Percentiles rank a stretch among this genome's conserved stretches.
phyloP scores from a whole-genome alignment of 495 filamentous ascomycete species.

The Penicillium simplicissimum region DNA sequence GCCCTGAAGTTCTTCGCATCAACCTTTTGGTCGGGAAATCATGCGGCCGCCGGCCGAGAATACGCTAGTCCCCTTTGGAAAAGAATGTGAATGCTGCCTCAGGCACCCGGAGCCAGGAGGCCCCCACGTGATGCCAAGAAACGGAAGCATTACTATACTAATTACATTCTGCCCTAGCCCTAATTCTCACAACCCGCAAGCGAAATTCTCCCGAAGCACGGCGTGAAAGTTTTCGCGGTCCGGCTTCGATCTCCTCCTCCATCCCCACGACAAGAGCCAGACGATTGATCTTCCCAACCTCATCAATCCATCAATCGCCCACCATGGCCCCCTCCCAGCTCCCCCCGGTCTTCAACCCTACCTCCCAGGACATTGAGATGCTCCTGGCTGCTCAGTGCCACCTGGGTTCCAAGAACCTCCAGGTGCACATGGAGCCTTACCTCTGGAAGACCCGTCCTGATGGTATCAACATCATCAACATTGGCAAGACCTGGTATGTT shows the following conservation, averaged over 20 bases:
- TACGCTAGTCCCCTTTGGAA: constrained; percentile 32
- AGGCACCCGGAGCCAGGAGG: constrained; percentile 6
- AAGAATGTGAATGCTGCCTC: constrained; percentile 7
- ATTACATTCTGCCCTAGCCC: constrained; percentile 37
- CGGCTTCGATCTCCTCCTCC: constrained; percentile 41
- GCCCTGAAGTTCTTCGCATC: constrained; percentile 29
- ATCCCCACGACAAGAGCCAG: constrained; percentile 52
- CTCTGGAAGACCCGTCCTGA: constrained; percentile 98
- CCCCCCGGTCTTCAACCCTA: constrained; percentile 85
- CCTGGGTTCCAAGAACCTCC: constrained; percentile 97
- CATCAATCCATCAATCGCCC: constrained; percentile 58
- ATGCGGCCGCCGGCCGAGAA: constrained; percentile 18
- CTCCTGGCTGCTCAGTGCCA: constrained; percentile 95
- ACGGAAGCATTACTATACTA: constrained; percentile 9
- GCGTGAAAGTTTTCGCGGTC: constrained; percentile 34
- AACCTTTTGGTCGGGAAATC: constrained; percentile 38
- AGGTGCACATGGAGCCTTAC: constrained; percentile 99
- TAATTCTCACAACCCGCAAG: constrained; percentile 46
- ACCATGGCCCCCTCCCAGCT: constrained; percentile 94
- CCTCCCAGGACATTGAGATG: constrained; percentile 94
- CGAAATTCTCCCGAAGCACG: constrained; percentile 41
- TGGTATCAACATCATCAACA: constrained; percentile 97
- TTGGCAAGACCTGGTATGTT: constrained; percentile 98
- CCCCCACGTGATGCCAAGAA: neutral
- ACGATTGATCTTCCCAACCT: constrained; percentile 54